phyloP scores from a whole-genome alignment of 2,329 filamentous ascomycete genomes.

The Ilyonectria sp. region DNA sequence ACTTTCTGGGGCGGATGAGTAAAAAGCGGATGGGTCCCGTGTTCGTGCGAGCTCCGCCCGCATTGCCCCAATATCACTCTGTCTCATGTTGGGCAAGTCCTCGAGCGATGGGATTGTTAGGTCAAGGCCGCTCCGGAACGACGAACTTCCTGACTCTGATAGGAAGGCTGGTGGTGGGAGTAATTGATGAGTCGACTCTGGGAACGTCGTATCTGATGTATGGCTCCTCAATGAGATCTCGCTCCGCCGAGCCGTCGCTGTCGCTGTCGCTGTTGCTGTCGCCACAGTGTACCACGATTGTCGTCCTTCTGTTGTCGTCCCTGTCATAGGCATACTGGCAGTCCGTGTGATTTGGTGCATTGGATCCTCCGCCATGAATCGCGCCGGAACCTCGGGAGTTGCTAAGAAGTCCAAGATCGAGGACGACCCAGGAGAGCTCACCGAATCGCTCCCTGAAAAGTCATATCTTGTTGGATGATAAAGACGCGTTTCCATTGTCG shows the following conservation, averaged over 20 bases:
- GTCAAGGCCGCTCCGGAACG: conserved; percentile 50
- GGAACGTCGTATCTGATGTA: conserved; percentile 47
- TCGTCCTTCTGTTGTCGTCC: conserved; percentile 42
- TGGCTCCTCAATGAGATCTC: conserved; percentile 45
- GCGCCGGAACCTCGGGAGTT: conserved; percentile 44
- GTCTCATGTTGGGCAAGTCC: conserved; percentile 44
- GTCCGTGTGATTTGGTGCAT: conserved; percentile 40
- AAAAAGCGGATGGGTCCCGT: conserved; percentile 39
- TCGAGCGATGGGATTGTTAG: conserved; percentile 49
- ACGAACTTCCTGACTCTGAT: conserved; percentile 44
- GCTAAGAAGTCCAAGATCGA: conserved; percentile 45
- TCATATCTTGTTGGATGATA: conserved; percentile 36
- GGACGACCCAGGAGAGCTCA: conserved; percentile 44
- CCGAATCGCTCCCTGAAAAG: conserved; percentile 47
- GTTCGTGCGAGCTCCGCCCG: conserved; percentile 37
- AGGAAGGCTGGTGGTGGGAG: conserved; percentile 50
- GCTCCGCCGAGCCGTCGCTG: conserved; percentile 44
- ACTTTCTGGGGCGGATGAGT: conserved; percentile 52
- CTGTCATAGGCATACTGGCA: conserved; percentile 39
- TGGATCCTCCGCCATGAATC: conserved; percentile 45
- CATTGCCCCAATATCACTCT: conserved; percentile 34
- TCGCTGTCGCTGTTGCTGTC: conserved; percentile 41
- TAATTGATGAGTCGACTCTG: conserved; percentile 51
- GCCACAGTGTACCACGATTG: conserved; percentile 56
- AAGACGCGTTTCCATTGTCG: conserved; percentile 23